Evolutionary conservation across 108 stramenopile species (phyloP).

Genomic region (Skeletonema menzelii): DNA sequence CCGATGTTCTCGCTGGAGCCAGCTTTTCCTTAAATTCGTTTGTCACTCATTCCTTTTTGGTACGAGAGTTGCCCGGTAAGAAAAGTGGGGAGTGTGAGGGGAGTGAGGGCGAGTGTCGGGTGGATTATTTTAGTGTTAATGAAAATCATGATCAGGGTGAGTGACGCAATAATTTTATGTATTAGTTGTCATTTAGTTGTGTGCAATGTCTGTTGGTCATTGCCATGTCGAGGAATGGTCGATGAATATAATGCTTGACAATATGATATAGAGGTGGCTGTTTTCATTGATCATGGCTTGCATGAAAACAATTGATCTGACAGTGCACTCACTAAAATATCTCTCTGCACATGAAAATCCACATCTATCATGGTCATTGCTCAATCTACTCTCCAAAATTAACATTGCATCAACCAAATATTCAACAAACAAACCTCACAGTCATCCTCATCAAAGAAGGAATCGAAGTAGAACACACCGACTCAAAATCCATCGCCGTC

Average conservation of each 20-base stretch:
- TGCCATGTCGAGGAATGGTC: background rate
- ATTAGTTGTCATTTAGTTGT: background rate
- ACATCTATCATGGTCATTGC: background rate
- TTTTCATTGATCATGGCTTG: too few species aligned
- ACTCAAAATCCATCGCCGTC: constrained; percentile 60
- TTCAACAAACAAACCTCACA: background rate
- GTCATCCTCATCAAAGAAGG: constrained; percentile 42
- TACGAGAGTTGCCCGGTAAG: constrained; percentile 61
- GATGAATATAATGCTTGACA: too few species aligned
- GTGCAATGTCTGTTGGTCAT: constrained; percentile 11
- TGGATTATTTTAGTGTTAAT: constrained; percentile 62
- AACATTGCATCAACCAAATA: background rate
- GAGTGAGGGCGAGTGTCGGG: constrained; percentile 48
- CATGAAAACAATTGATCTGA: too few species aligned
- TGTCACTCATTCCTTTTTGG: constrained; percentile 76
- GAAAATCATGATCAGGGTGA: constrained; percentile 64
- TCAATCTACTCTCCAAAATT: background rate
- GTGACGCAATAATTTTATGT: constrained; percentile 3
- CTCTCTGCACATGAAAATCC: background rate
- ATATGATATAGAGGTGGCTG: too few species aligned
- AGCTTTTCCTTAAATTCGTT: constrained; percentile 57
- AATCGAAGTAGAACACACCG: constrained; percentile 50
- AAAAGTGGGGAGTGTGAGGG: constrained; percentile 60
- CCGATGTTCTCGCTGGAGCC: constrained; percentile 58
- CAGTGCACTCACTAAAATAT: too few species aligned